Conservation (phyloP, 345 rosid species). For the Durio zibethinus region DNA sequence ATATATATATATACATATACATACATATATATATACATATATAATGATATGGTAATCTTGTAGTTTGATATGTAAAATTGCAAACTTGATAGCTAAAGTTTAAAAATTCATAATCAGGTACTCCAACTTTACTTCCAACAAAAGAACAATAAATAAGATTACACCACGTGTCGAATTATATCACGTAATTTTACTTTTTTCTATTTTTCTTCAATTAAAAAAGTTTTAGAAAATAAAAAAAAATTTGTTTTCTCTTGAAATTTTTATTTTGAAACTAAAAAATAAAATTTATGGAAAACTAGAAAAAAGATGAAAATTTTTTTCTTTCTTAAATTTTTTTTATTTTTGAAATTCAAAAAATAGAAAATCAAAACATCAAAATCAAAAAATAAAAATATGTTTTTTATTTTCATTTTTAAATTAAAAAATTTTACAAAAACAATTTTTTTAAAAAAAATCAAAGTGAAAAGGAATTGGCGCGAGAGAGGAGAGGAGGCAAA, state of each 20-base stretch:
- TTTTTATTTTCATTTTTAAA: too few species aligned
- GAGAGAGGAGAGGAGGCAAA: too few species aligned
- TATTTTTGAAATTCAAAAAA: too few species aligned
- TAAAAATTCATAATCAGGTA: neutral
- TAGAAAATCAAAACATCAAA: too few species aligned
- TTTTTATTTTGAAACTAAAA: neutral
- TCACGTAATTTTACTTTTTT: neutral
- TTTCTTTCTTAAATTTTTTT: neutral
- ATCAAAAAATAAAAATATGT: too few species aligned
- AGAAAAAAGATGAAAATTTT: neutral
- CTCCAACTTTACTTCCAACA: neutral
- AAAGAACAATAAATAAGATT: neutral
- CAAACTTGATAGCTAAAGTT: neutral
- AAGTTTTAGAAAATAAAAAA: neutral
- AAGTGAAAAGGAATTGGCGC: too few species aligned
- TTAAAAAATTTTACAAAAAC: too few species aligned
- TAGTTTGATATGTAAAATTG: neutral
- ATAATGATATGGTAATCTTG: neutral
- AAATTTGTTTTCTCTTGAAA: neutral
- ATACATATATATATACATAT: neutral
- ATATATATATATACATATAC: too few species aligned
- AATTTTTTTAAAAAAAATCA: too few species aligned
- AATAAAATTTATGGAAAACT: neutral
- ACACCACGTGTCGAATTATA: neutral
- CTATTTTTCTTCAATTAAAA: neutral